A percentile compares a stretch with the other conserved stretches of the same genome.
Conservation (phyloP, 805 yeast genomes). For the Saccharomycopsis schoenii region DNA sequence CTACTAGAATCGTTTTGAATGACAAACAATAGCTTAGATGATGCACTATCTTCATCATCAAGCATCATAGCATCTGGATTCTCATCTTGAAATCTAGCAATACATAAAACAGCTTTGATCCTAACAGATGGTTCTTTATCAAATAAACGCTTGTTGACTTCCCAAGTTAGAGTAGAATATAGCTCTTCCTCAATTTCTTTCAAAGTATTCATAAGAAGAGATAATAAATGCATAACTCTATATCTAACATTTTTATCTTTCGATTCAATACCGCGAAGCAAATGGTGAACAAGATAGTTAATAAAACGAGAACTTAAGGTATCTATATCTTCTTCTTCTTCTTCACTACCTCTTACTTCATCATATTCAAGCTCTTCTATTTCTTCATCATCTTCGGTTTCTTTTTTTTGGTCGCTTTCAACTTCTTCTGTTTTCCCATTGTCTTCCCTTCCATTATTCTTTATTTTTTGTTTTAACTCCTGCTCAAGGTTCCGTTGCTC, state of each 20-base stretch:
- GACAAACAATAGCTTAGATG: constrained; percentile 37
- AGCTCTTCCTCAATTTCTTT: constrained; percentile 69
- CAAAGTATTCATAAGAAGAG: constrained; percentile 58
- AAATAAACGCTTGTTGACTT: constrained; percentile 51
- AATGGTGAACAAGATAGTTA: constrained; percentile 50
- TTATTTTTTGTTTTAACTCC: constrained; percentile 21
- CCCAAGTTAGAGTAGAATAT: constrained; percentile 50
- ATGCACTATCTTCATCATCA: constrained; percentile 35
- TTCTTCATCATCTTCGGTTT: constrained; percentile 23
- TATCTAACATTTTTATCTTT: constrained; percentile 68
- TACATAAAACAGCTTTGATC: constrained; percentile 72
- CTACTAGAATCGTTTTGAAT: constrained; percentile 74
- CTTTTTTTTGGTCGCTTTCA: neutral
- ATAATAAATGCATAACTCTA: constrained; percentile 67
- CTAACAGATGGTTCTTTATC: constrained; percentile 75
- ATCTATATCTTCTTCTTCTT: constrained; percentile 30
- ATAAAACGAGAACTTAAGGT: constrained; percentile 42
- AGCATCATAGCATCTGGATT: constrained; percentile 25
- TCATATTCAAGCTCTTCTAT: constrained; percentile 11
- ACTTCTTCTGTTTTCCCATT: no score
- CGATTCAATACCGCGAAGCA: constrained; percentile 72
- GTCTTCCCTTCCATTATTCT: constrained; percentile 21
- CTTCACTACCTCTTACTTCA: constrained; percentile 18
- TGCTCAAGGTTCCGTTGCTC: neutral
- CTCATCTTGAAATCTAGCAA: constrained; percentile 59